phyloP scores from a whole-genome alignment of 2,329 filamentous ascomycete genomes.

The Tothia fuscella region DNA sequence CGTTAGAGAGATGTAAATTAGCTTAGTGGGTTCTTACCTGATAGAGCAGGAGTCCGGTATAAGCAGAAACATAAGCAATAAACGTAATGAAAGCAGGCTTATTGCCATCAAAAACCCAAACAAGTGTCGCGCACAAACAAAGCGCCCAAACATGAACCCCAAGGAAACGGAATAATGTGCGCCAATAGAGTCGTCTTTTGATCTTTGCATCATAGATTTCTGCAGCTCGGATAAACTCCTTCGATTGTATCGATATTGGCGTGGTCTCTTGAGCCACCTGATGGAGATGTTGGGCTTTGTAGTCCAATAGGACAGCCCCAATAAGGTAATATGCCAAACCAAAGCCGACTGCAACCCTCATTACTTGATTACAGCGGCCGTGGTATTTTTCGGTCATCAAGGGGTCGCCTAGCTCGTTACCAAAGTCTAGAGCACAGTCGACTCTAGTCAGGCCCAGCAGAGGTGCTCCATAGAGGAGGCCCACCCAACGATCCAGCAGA shows the following conservation, averaged over 20 bases:
- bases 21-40: too few relatives aligned
- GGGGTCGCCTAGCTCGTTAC: background rate
- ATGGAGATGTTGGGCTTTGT: conserved; percentile 41
- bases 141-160: conserved; percentile 42
- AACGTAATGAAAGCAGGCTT: conserved; percentile 36
- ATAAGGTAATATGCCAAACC: conserved; percentile 46
- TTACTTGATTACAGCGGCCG: conserved; percentile 21
- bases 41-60: conserved; percentile 42
- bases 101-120: conserved; percentile 40
- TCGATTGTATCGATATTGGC: conserved; percentile 28
- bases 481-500: conserved; percentile 44
- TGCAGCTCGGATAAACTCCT: conserved; percentile 31
- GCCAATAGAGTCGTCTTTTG: conserved; percentile 39
- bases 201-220: conserved; percentile 34
- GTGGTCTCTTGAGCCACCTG: conserved; percentile 31
- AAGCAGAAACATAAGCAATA: conserved; percentile 36
- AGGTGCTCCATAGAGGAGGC: conserved; percentile 33
- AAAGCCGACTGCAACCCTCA: conserved; percentile 40
- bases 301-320: conserved; percentile 44
- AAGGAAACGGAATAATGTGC: conserved; percentile 36
- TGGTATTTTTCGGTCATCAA: conserved; percentile 1
- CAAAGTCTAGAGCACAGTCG: conserved; percentile 4
- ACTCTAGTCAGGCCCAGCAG: conserved; percentile 27
- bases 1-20: background rate
- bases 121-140: conserved; percentile 35